Percentiles rank a stretch among this genome's conserved stretches.
These are phyloP conservation scores for Polytrichum commune DNA, from an alignment of 225 moss, liverwort and hornwort genomes.

Conservation along the genomic window DNA sequence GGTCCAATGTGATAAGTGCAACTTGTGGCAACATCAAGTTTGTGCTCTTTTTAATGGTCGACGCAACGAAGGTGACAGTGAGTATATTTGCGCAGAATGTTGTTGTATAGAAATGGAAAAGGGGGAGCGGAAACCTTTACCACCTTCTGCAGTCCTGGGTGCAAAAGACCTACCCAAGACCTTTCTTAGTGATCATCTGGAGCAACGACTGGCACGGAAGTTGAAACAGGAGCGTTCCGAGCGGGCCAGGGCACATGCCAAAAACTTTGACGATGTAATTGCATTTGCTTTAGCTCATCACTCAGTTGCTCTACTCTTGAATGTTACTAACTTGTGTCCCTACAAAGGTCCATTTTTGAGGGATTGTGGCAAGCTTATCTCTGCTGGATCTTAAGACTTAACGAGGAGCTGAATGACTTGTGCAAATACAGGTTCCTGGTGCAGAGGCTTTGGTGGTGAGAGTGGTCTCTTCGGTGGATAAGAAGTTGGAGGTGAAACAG, in stretches of 20 bases:
- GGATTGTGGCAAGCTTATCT: neutral
- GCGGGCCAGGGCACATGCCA: conserved; percentile 68
- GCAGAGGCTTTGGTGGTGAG: conserved; percentile 91
- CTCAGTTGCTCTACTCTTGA: neutral
- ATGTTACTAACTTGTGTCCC: neutral
- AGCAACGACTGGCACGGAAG: conserved; percentile 87
- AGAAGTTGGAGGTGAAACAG: conserved; percentile 97
- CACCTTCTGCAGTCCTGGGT: conserved; percentile 88
- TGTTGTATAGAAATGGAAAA: conserved; percentile 86
- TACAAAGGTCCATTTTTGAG: neutral
- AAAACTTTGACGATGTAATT: conserved; percentile 69
- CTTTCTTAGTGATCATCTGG: conserved; percentile 88
- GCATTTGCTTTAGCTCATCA: neutral
- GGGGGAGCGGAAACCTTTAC: conserved; percentile 89
- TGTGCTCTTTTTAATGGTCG: conserved; percentile 98
- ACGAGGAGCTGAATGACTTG: neutral
- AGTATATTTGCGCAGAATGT: conserved; percentile 95
- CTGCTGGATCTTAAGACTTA: neutral
- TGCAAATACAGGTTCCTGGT: conserved; percentile 53
- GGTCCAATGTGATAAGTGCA: conserved; percentile 99
- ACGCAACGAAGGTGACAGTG: conserved; percentile 98
- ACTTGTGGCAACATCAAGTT: conserved; percentile 99
- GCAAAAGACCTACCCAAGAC: conserved; percentile 98
- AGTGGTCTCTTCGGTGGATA: conserved; percentile 96
- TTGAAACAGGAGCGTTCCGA: conserved; percentile 81